Base-by-base conservation (phyloP, 2,329 filamentous ascomycete species). In the Alternaria panax region DNA sequence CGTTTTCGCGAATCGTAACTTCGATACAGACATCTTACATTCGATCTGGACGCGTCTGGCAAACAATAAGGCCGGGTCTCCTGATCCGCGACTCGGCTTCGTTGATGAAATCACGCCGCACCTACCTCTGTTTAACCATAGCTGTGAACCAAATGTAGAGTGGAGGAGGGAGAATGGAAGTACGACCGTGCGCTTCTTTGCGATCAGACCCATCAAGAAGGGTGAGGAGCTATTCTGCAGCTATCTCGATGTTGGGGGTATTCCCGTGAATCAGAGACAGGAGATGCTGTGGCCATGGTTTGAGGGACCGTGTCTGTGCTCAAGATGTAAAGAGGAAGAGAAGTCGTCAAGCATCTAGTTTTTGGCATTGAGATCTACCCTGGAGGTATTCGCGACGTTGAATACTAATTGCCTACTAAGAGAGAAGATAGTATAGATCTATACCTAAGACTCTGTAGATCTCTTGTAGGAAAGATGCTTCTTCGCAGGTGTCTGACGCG, bases 41-140 rank as follows among this genome's bases (percentile, higher is more conserved):
- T 71, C 71, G 2, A 71, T 76, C 6, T 69, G 70, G 62, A 73
- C 67, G 42, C 68, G 73, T 1, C 41, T 75, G 7, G 72, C 76
- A 30, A 77, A 77, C 54, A 77, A 77, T 53, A 75, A 73, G 51
- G 71, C 74, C 4, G 73, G 72, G 0, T 68, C 67, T 24, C 59
- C 54, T 1, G 66, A 68, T 1, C 57, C 64, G 5, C 57, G 57
- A 14, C 63, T 69, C 14, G 67, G 67, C n/a, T 69, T 65, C n/a
- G 69, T 75, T 18, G 70, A 73, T 1, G 65, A 62, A 25, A 65
- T 76, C 34, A 72, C 65, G 41, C 67, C 71, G 1, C 54, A 74
- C 16, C 64, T 75, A 52, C 69, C 68, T 18, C 68, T 75, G 62
- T 70, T 77, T 41, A 77, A 77, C 57, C 74, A 77, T 57, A 74